Evolutionary conservation across 2,329 filamentous ascomycete genomes (phyloP).

Genomic region (Microdochium paspali): DNA sequence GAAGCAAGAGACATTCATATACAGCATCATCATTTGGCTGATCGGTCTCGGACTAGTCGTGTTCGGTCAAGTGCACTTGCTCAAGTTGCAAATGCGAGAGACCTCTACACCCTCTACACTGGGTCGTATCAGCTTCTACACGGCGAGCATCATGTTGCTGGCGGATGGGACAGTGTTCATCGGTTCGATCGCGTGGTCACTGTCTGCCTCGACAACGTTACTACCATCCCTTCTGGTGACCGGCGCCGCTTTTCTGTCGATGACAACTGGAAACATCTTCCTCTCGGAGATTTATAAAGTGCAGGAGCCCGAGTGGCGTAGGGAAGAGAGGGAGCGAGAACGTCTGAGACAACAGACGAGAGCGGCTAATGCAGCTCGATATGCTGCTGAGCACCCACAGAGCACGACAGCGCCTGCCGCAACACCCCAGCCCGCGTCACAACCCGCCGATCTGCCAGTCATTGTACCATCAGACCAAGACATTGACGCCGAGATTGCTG

Average conservation of each 20-base stretch:
- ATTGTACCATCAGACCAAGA: constrained; percentile 57
- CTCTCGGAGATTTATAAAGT: constrained; percentile 50
- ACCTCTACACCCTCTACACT: constrained; percentile 59
- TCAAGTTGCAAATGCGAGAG: constrained; percentile 57
- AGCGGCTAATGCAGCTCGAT: constrained; percentile 8
- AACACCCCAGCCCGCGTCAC: constrained; percentile 8
- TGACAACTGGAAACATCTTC: constrained; percentile 48
- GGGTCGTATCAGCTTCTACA: constrained; percentile 56
- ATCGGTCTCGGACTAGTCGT: constrained; percentile 46
- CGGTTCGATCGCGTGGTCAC: constrained; percentile 44
- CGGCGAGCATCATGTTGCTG: constrained; percentile 50
- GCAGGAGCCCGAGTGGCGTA: constrained; percentile 47
- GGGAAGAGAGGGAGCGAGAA: constrained; percentile 24
- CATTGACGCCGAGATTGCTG: constrained; percentile 49
- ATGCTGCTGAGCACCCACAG: constrained; percentile 6
- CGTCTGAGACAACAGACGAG: constrained; percentile 17
- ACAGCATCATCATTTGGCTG: constrained; percentile 49
- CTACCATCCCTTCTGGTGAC: constrained; percentile 46
- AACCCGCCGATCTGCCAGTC: constrained; percentile 29
- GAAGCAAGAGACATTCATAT: constrained; percentile 51
- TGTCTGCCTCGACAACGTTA: constrained; percentile 46
- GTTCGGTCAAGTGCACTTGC: constrained; percentile 49
- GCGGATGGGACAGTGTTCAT: constrained; percentile 52
- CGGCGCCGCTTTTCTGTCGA: constrained; percentile 43
- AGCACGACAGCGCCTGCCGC: constrained; percentile 6